phyloP scores from a whole-genome alignment of 2,329 filamentous ascomycete genomes.

The Daldinia sp. region DNA sequence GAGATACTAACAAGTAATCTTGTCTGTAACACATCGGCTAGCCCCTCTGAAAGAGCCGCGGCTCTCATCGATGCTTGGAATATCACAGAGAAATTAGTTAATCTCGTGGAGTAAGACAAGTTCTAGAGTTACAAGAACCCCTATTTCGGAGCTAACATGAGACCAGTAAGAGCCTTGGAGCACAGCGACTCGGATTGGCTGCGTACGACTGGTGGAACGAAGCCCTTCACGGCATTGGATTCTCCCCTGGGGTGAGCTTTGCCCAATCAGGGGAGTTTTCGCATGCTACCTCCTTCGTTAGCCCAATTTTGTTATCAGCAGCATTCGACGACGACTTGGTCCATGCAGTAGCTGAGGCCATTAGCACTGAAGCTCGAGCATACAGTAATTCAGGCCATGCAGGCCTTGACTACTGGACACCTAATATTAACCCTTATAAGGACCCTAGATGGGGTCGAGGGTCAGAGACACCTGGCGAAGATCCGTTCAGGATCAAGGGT shows the following conservation, averaged over 20 bases:
- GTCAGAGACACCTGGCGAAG: conserved; percentile 50
- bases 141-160: conserved; percentile 26
- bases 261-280: conserved; percentile 45
- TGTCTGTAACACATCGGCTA: conserved; percentile 50
- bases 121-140: neutral
- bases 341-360: conserved; percentile 43
- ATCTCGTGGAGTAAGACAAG: conserved; percentile 51
- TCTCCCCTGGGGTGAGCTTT: conserved; percentile 59
- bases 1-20: conserved; percentile 50
- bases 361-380: conserved; percentile 52
- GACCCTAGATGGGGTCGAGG: conserved; percentile 49
- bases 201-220: conserved; percentile 73
- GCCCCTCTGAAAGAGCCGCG: conserved; percentile 48
- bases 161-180: conserved; percentile 57
- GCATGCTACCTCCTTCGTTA: conserved; percentile 51
- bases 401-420: conserved; percentile 49
- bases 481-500: conserved; percentile 58
- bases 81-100: conserved; percentile 52
- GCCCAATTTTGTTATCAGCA: conserved; percentile 51
- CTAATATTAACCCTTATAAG: conserved; percentile 50
- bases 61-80: conserved; percentile 52
- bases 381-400: conserved; percentile 50
- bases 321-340: conserved; percentile 53
- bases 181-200: conserved; percentile 67
- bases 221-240: conserved; percentile 71